Evolutionary conservation across 73 alveolate species (phyloP).

Genomic region (Blepharisma japonicum): DNA sequence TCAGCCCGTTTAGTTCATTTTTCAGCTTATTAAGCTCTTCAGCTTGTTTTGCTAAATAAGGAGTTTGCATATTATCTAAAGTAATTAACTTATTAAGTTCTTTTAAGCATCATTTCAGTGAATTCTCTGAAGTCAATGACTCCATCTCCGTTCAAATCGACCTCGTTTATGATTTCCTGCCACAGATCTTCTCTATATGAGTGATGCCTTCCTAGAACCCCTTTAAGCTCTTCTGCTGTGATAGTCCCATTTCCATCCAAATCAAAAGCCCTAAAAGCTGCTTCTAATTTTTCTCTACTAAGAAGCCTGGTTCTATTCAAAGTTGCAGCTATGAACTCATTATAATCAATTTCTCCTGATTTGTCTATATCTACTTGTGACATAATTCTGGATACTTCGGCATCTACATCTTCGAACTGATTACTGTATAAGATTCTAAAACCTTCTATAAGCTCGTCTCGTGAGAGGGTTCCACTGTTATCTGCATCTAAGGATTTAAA

Average conservation of each 20-base stretch:
- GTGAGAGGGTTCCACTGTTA: slow-evolving; percentile 55
- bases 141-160: slow-evolving; percentile 70
- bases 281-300: slow-evolving; percentile 38
- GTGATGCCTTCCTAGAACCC: slow-evolving; percentile 35
- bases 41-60: too few relatives aligned
- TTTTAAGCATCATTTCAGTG: slow-evolving; percentile 29
- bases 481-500: slow-evolving; percentile 55
- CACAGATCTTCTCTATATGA: slow-evolving; percentile 58
- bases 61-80: too few relatives aligned
- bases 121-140: slow-evolving; percentile 49
- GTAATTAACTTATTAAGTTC: too few relatives aligned
- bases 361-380: slow-evolving; percentile 38
- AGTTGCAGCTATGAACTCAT: slow-evolving; percentile 47
- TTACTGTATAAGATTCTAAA: slow-evolving; percentile 24
- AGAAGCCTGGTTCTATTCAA: slow-evolving; percentile 45
- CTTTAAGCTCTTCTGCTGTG: slow-evolving; percentile 48
- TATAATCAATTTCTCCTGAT: slow-evolving; percentile 53
- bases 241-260: slow-evolving; percentile 53
- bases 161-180: slow-evolving; percentile 66
- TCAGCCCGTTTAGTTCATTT: too few relatives aligned
- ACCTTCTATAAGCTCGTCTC: slow-evolving; percentile 61
- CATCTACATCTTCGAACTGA: slow-evolving; percentile 37
- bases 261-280: slow-evolving; percentile 49
- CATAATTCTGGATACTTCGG: slow-evolving; percentile 48
- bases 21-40: too few relatives aligned